Base-by-base conservation (phyloP, 495 filamentous ascomycete genomes). In the Tetracladium marchalianum region DNA sequence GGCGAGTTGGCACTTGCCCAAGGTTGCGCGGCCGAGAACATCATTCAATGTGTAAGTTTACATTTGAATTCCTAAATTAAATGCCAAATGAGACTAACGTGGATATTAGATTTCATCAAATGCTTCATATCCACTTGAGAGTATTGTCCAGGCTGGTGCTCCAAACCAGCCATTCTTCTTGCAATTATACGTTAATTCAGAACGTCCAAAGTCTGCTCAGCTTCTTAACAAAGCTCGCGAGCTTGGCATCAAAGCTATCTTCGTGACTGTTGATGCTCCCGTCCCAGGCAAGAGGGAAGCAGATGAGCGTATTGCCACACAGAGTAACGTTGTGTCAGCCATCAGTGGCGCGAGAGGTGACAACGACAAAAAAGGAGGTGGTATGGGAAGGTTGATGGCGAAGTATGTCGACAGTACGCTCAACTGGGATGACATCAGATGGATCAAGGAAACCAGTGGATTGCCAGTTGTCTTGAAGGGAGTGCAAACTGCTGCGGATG, bases 401-500 rank as follows among this genome's bases (percentile, higher is more conserved):
- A 62, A 66, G 0, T 87, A 15, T 19, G 77, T 90, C 45, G 83
- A 87, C 15, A 8, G 9, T 8, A 42, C 24, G 18, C 38, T 51
- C 11, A 27, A 16, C 11, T 42, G 50, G 37, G 7, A 36, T 24
- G 49, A 51, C 31, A 11, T 42, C 8, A 19, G 27, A 13, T 53
- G 46, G 46, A 17, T 36, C 35, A 38, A 38, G 31, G 35, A 19
- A 13, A 39, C 16, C 35, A 93, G 87, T 0, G 55, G 74, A 36
- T 64, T 89, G 34, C 88, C 90, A 39, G 93, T 95, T 56, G 70
- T 93, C 33, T 77, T 96, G 50, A 96, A 97, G 70, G 90, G 92
- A 49, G 51, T 97, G 24, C 92, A 95, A 60, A 76, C 87, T 45
- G 84, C 90, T 39, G 92, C 95, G 61, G 92, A 97, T 61, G 90